Evolutionary conservation across 164 flowering plant genomes (phyloP).

Genomic region (Berberis vulgaris): DNA sequence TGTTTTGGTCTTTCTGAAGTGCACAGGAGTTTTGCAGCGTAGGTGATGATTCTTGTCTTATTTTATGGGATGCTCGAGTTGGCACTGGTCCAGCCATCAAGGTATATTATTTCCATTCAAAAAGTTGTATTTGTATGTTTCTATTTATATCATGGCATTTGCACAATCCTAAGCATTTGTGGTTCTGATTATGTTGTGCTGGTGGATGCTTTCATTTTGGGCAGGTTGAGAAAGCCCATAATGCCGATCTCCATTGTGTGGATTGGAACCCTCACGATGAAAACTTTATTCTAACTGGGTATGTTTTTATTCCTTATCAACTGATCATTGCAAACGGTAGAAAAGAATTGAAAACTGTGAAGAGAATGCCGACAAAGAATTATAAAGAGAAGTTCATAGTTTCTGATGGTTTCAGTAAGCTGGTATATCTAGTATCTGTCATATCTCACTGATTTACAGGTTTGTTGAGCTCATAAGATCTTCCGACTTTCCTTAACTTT

Average conservation of each 20-base stretch:
- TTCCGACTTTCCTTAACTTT: background rate
- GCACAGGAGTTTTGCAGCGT: slow-evolving; percentile 94
- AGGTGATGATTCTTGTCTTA: slow-evolving; percentile 97
- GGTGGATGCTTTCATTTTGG: slow-evolving; percentile 9
- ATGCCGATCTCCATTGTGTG: slow-evolving; percentile 95
- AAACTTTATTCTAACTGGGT: slow-evolving; percentile 93
- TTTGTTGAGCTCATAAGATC: background rate
- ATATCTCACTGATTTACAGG: no score
- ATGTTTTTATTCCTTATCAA: slow-evolving; percentile 8
- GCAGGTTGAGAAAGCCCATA: slow-evolving; percentile 94
- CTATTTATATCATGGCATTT: background rate
- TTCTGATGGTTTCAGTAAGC: no score
- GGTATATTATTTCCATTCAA: slow-evolving; percentile 26
- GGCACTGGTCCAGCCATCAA: slow-evolving; percentile 65
- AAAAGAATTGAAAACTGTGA: no score
- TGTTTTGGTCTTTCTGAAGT: slow-evolving; percentile 35
- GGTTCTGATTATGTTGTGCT: slow-evolving; percentile 2
- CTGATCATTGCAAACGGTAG: background rate
- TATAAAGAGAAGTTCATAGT: no score
- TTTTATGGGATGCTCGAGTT: slow-evolving; percentile 90
- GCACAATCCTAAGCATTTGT: background rate
- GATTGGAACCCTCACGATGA: slow-evolving; percentile 95
- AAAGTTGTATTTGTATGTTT: background rate
- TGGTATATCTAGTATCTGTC: no score
- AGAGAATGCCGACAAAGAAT: no score